Conservation (phyloP, 371 early-diverging fungal species). For the Rhizomucor pusillus region DNA sequence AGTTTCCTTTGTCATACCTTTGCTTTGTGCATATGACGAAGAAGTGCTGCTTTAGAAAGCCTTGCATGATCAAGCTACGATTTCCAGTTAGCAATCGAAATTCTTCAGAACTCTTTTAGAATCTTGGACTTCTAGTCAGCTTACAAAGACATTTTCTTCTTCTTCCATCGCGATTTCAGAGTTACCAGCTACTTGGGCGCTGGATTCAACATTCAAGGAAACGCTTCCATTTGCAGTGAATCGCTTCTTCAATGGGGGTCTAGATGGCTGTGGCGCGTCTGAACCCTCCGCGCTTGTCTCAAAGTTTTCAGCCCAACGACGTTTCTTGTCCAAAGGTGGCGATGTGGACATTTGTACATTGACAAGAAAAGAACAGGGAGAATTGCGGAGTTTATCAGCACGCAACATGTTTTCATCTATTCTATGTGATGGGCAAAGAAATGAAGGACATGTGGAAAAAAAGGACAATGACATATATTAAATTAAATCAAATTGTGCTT, state of each 20-base stretch:
- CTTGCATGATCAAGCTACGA: not conserved
- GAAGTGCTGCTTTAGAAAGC: slow-evolving; percentile 10
- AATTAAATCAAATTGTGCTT: too few species aligned
- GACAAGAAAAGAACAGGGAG: not conserved
- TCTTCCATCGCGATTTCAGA: too few species aligned
- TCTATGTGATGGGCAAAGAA: too few species aligned
- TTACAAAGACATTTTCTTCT: too few species aligned
- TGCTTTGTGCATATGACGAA: slow-evolving; percentile 14
- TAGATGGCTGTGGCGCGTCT: slow-evolving; percentile 9
- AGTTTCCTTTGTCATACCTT: slow-evolving; percentile 9
- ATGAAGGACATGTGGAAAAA: too few species aligned
- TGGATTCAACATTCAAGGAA: not conserved
- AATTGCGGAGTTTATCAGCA: not conserved
- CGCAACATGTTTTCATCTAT: too few species aligned
- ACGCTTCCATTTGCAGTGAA: slow-evolving; percentile 15
- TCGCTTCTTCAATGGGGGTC: slow-evolving; percentile 25
- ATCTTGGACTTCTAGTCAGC: too few species aligned
- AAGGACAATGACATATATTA: too few species aligned
- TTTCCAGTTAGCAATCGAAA: too few species aligned
- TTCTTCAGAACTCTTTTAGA: too few species aligned
- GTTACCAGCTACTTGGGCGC: too few species aligned
- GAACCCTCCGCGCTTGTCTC: not conserved
- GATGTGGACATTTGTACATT: slow-evolving; percentile 2
- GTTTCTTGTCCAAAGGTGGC: slow-evolving; percentile 13
- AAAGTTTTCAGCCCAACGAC: slow-evolving; percentile 10